Base-by-base conservation (phyloP, 2,329 filamentous ascomycete species). In the Xylaria hypoxylon region DNA sequence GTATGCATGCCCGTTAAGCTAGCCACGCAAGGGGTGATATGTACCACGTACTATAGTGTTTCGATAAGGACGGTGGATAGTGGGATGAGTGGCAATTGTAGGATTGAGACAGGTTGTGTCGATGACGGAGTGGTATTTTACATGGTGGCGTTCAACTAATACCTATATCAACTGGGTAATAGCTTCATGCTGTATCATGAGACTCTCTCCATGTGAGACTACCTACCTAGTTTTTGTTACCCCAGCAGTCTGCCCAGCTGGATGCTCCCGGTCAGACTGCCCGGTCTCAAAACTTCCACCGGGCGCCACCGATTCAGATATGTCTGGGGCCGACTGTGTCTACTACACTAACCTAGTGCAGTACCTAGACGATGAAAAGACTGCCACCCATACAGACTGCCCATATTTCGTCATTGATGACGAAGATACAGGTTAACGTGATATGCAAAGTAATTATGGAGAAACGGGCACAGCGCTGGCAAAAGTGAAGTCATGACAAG, bases 381-480 rank as follows among this genome's bases (percentile, higher is more conserved):
- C n/a, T 13, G 47, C 31, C 22, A 33, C 42, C 38, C 40, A 19
- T 17, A 15, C n/a, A n/a, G n/a, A n/a, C n/a, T 28, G 26, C 28
- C 33, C 40, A 19, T n/a, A n/a, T 53, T 38, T 56, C 59, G 50
- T 56, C 50, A 62, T 47, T 48, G 50, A 48, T 62, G 50, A 56
- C 59, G 28, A 33, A 56, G 50, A 38, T 47, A 40, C 15, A 38
- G 28, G 28, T 55, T 38, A 40, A 4, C 42, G 28, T 24, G 22
- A 24, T 56, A 19, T 38, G 33, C 31, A 26, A 5, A 17, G 28
- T 7, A 17, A 31, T 26, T 47, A 28, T 19, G 38, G 24, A 31
- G 40, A 48, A 38, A 47, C 17, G 5, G 38, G 26, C 11, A 19
- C 6, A 26, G 22, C 22, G n/a, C 19, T 42, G 19, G 6, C 51